Evolutionary conservation across 305 asterid species (phyloP).

Genomic region (Ruellia speciosa): DNA sequence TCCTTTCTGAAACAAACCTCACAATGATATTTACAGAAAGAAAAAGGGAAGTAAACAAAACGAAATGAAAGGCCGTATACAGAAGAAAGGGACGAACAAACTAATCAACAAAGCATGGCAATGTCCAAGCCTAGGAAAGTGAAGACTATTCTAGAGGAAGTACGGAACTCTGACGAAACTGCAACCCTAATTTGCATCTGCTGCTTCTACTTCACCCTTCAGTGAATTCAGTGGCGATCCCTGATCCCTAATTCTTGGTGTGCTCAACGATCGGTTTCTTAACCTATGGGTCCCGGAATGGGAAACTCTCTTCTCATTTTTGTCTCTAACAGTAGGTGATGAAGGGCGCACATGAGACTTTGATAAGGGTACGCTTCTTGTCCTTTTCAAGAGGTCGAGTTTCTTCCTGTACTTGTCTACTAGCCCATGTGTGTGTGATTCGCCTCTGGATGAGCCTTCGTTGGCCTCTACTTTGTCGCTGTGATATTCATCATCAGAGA

Average conservation of each 20-base stretch:
- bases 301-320: slow-evolving; percentile 16
- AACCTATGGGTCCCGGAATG: slow-evolving; percentile 16
- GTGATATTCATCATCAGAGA: slow-evolving; percentile 38
- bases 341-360: slow-evolving; percentile 21
- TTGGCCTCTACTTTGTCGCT: neutral
- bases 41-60: too few species aligned
- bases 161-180: neutral
- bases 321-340: slow-evolving; percentile 20
- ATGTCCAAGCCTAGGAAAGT: too few species aligned
- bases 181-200: neutral
- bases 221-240: slow-evolving; percentile 19
- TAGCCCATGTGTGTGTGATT: slow-evolving; percentile 17
- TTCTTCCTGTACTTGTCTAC: slow-evolving; percentile 37
- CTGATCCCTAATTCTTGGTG: slow-evolving; percentile 32
- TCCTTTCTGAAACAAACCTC: too few species aligned
- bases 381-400: slow-evolving; percentile 32
- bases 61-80: too few species aligned
- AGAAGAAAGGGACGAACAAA: too few species aligned
- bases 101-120: too few species aligned
- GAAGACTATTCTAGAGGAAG: too few species aligned
- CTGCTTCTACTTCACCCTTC: neutral
- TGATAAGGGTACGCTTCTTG: slow-evolving; percentile 20
- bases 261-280: slow-evolving; percentile 43
- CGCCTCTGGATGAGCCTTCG: slow-evolving; percentile 15
- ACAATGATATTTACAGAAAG: too few species aligned